A percentile compares a stretch with the other conserved stretches of the same genome.
Conservation (phyloP, 257 asterid genomes). For the Solanum dulcamara region DNA sequence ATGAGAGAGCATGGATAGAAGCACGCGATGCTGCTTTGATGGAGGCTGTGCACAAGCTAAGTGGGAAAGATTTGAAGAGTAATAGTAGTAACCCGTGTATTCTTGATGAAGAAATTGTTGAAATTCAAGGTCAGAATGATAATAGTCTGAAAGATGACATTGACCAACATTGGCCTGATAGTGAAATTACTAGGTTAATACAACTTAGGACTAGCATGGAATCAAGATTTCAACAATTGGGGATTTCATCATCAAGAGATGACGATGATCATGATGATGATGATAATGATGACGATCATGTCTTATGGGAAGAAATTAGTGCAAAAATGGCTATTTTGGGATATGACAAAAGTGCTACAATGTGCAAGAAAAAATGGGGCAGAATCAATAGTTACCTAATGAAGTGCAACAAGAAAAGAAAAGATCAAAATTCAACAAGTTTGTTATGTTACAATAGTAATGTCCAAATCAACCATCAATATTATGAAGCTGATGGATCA, state of each 20-base stretch:
- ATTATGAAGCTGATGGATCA: constrained; percentile 22
- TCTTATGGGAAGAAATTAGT: constrained; percentile 63
- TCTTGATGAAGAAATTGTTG: neutral
- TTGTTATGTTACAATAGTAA: constrained; percentile 1
- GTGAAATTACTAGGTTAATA: constrained; percentile 41
- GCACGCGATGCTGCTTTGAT: constrained; percentile 57
- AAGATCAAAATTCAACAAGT: constrained; percentile 32
- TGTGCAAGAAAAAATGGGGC: constrained; percentile 68
- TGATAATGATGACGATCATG: constrained; percentile 12
- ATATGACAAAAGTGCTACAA: constrained; percentile 39
- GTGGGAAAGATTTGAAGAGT: constrained; percentile 24
- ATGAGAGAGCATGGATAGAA: constrained; percentile 80
- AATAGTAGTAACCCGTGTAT: neutral
- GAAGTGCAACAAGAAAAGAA: constrained; percentile 51
- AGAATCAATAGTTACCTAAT: constrained; percentile 32
- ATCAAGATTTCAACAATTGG: constrained; percentile 23
- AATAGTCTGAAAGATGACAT: neutral
- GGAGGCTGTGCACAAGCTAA: constrained; percentile 53
- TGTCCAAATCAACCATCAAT: constrained; percentile 19
- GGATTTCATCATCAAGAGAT: neutral
- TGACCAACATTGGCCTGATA: constrained; percentile 33
- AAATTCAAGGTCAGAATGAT: neutral
- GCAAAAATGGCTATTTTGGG: constrained; percentile 56
- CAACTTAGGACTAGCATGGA: constrained; percentile 50
- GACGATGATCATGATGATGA: constrained; percentile 14